phyloP scores from a whole-genome alignment of 306 rosid genomes.

The Astragalus glycyphyllos region DNA sequence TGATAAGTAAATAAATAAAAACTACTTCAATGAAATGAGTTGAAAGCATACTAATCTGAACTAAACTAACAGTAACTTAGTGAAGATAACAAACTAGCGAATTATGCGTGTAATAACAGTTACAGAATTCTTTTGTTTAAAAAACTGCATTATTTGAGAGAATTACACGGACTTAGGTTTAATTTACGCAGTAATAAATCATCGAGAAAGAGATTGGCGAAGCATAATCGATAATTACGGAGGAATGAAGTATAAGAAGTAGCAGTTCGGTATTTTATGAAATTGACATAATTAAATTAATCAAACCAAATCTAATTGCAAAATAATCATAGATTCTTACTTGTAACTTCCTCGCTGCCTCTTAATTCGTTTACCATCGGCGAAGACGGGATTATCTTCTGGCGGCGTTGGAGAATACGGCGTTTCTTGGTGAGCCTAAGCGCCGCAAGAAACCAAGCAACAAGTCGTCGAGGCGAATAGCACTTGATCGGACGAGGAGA shows the following conservation, averaged over 20 bases:
- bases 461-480: slow-evolving; percentile 58
- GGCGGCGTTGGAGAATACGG: slow-evolving; percentile 31
- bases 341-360: slow-evolving; percentile 43
- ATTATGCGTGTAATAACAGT: not conserved
- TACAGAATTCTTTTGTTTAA: not conserved
- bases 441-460: slow-evolving; percentile 56
- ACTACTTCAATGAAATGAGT: not conserved
- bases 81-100: not conserved
- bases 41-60: not conserved
- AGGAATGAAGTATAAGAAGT: not conserved
- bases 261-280: slow-evolving; percentile 2
- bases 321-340: slow-evolving; percentile 45
- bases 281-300: not conserved
- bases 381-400: not conserved
- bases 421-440: slow-evolving; percentile 49
- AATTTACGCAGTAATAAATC: slow-evolving; percentile 4
- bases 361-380: slow-evolving; percentile 36
- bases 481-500: slow-evolving; percentile 41
- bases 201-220: not conserved
- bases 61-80: not conserved
- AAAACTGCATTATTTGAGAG: not conserved
- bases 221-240: not conserved
- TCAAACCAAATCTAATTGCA: slow-evolving; percentile 9
- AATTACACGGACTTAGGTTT: not conserved
- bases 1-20: not conserved